Conservation (phyloP, 768 basidiomycete species). For the Hemileccinum rubropunctum region DNA sequence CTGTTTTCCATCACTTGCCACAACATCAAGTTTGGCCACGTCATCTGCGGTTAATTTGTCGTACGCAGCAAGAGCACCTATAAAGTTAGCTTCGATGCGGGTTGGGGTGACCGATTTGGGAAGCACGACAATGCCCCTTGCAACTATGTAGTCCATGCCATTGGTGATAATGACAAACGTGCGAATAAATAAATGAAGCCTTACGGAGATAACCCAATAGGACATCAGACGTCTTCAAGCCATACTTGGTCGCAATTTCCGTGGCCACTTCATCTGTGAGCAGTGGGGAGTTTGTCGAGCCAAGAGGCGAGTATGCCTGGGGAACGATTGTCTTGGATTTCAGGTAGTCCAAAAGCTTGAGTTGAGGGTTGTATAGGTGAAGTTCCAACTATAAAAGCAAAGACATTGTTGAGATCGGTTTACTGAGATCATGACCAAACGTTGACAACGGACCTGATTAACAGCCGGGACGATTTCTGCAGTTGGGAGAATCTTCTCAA, state of each 20-base stretch:
- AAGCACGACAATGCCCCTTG: conserved; percentile 62
- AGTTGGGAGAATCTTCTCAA: conserved; percentile 66
- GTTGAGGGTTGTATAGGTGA: conserved; percentile 75
- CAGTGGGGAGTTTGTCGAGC: conserved; percentile 64
- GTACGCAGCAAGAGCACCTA: conserved; percentile 46
- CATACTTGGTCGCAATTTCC: conserved; percentile 58
- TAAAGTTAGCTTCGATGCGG: conserved; percentile 61
- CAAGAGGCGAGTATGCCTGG: conserved; percentile 82
- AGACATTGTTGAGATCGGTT: neutral
- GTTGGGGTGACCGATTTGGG: conserved; percentile 76
- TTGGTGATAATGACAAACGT: conserved; percentile 4
- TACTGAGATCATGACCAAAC: neutral
- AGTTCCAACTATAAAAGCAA: conserved; percentile 53
- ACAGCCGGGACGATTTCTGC: conserved; percentile 70
- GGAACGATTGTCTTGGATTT: conserved; percentile 64
- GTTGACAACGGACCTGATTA: conserved; percentile 53
- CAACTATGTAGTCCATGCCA: conserved; percentile 38
- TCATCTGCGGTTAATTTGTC: conserved; percentile 50
- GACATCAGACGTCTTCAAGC: conserved; percentile 52
- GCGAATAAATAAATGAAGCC: conserved; percentile 16
- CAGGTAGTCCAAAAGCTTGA: conserved; percentile 60
- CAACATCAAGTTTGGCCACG: conserved; percentile 53
- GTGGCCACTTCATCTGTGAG: conserved; percentile 58
- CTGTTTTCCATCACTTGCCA: conserved; percentile 61
- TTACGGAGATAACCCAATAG: conserved; percentile 62